phyloP scores from a whole-genome alignment of 345 rosid genomes.

The Stellera chamaejasme region DNA sequence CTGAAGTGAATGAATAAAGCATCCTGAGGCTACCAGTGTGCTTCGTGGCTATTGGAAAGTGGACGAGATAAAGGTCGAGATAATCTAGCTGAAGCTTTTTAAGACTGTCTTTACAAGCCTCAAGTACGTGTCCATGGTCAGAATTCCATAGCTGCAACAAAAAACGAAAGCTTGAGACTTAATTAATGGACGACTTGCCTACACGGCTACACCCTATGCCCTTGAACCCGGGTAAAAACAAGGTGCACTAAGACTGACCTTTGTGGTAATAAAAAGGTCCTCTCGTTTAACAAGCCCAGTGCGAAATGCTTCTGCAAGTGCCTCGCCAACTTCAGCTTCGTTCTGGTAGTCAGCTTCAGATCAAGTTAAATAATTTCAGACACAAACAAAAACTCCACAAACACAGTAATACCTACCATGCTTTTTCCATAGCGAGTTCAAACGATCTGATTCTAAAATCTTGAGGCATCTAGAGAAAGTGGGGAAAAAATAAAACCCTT shows the following conservation, averaged over 20 bases:
- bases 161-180: neutral
- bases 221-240: neutral
- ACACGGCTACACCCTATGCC: too few species aligned
- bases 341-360: conserved; percentile 59
- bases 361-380: too few species aligned
- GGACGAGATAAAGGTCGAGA: conserved; percentile 81
- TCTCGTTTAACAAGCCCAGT: conserved; percentile 61
- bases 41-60: conserved; percentile 73
- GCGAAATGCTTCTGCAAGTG: conserved; percentile 56
- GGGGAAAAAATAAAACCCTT: neutral
- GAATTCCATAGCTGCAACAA: conserved; percentile 79
- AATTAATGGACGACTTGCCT: neutral
- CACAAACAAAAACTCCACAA: too few species aligned
- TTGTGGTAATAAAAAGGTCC: conserved; percentile 75
- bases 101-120: conserved; percentile 83
- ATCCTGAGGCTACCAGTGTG: conserved; percentile 57
- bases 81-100: conserved; percentile 85
- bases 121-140: conserved; percentile 83
- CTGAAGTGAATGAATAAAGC: neutral
- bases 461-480: neutral
- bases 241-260: conserved; percentile 30
- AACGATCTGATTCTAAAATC: too few species aligned
- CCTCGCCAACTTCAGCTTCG: conserved; percentile 67
- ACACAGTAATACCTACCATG: too few species aligned
- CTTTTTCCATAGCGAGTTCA: too few species aligned